Conservation (phyloP, 345 rosid species). For the Pistacia vera region DNA sequence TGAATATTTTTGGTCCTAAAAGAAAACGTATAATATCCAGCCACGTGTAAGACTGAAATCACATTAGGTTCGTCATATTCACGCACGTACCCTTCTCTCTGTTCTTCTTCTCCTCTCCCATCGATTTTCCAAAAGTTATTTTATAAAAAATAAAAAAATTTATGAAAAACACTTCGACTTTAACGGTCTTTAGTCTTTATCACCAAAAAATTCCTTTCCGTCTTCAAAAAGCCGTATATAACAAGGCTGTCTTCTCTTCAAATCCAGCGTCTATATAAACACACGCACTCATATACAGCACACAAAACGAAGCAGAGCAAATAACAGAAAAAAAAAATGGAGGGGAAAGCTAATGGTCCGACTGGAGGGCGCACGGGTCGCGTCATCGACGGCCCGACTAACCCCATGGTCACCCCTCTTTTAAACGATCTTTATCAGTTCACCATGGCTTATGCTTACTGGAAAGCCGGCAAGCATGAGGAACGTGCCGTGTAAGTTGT, state of each 20-base stretch:
- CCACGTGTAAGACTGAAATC: background rate
- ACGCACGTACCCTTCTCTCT: background rate
- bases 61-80: background rate
- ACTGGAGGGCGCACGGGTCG: conserved; percentile 33
- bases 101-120: background rate
- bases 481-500: conserved; percentile 80
- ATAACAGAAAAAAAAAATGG: conserved; percentile 25
- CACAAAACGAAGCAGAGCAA: background rate
- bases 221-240: background rate
- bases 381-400: conserved; percentile 63
- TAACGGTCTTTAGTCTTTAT: background rate
- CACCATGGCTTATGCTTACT: conserved; percentile 96
- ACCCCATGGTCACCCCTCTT: conserved; percentile 96
- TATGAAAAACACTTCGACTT: background rate
- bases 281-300: background rate
- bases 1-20: too few species aligned
- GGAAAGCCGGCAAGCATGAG: conserved; percentile 91
- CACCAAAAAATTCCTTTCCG: background rate
- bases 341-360: conserved; percentile 32
- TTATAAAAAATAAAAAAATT: too few species aligned
- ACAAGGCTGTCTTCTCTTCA: background rate
- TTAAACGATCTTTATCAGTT: conserved; percentile 96
- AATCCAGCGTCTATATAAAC: background rate
- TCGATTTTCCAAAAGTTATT: background rate
- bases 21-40: background rate